Conservation (phyloP, 495 filamentous ascomycete species). For the Apodospora peruviana region DNA sequence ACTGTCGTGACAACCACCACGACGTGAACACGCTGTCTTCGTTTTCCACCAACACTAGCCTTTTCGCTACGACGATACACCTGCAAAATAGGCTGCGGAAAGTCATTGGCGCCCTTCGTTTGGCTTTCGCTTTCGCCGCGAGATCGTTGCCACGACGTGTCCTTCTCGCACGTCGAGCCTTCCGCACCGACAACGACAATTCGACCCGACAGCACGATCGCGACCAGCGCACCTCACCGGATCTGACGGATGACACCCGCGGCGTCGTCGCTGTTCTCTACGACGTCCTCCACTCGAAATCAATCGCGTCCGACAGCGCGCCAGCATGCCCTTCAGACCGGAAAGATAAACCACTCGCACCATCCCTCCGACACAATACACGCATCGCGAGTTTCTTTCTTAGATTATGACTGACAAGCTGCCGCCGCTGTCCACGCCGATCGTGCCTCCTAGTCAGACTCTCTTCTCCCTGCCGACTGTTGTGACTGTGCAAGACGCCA, state of each 20-base stretch:
- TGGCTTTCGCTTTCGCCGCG: conserved; percentile 4
- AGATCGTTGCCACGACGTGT: conserved; percentile 11
- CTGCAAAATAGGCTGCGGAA: not conserved
- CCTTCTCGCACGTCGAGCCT: conserved; percentile 8
- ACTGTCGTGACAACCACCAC: conserved; percentile 19
- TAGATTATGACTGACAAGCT: conserved; percentile 95
- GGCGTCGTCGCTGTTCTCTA: conserved; percentile 10
- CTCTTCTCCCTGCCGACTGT: conserved; percentile 46
- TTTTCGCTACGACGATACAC: not conserved
- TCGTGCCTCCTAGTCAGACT: conserved; percentile 47
- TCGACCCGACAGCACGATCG: conserved; percentile 1
- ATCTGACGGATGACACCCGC: conserved; percentile 23
- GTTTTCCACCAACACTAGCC: not conserved
- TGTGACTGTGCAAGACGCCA: conserved; percentile 48
- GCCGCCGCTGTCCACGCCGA: conserved; percentile 54
- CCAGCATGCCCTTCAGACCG: conserved; percentile 55
- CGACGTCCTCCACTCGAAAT: conserved; percentile 12
- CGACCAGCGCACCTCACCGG: conserved; percentile 6
- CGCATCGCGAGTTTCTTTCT: conserved; percentile 53
- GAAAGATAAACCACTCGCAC: conserved; percentile 42
- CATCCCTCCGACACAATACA: conserved; percentile 30
- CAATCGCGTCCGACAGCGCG: conserved; percentile 36
- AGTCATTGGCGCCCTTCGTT: not conserved
- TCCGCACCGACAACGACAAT: not conserved
- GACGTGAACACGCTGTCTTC: conserved; percentile 3